These are phyloP conservation scores for Aspergillus pseudoviridinutans DNA, from an alignment of 2,329 filamentous ascomycete species.

Conservation along the genomic window DNA sequence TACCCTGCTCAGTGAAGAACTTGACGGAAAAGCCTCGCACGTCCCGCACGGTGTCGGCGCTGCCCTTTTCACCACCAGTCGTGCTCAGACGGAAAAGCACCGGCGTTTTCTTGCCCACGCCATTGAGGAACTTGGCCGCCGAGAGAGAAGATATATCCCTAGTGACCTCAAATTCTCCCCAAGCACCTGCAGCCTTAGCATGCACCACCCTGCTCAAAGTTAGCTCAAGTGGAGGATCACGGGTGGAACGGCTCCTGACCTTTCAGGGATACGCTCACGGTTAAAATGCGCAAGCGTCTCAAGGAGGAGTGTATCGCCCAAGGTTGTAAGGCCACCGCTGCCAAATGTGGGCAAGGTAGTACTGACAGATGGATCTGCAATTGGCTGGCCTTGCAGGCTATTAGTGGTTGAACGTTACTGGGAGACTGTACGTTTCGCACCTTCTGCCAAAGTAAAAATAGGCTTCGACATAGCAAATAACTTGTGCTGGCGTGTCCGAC, in stretches of 20 bases:
- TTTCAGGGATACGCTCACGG: constrained; percentile 59
- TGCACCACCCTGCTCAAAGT: constrained; percentile 47
- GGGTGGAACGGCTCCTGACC: constrained; percentile 21
- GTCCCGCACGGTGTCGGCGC: constrained; percentile 48
- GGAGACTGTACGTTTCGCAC: constrained; percentile 7
- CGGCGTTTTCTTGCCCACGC: constrained; percentile 52
- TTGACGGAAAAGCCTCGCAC: constrained; percentile 50
- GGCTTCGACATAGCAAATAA: constrained; percentile 12
- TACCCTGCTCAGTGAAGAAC: constrained; percentile 51
- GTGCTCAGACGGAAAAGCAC: constrained; percentile 48
- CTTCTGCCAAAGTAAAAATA: constrained; percentile 25
- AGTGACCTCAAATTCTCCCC: constrained; percentile 59
- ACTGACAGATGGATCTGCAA: constrained; percentile 20
- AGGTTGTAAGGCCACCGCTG: constrained; percentile 40
- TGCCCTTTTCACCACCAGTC: constrained; percentile 45
- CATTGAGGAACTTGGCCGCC: constrained; percentile 51
- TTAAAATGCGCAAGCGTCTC: constrained; percentile 60
- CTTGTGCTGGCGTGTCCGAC: neutral
- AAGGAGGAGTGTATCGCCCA: constrained; percentile 60
- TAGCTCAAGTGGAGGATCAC: neutral
- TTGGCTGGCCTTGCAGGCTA: constrained; percentile 20
- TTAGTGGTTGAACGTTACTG: neutral
- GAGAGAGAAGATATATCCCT: constrained; percentile 56
- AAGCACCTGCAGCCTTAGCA: constrained; percentile 56
- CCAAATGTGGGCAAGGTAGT: constrained; percentile 21